phyloP scores from a whole-genome alignment of 805 yeast genomes.

The Sugiyamaella lignohabitans region DNA sequence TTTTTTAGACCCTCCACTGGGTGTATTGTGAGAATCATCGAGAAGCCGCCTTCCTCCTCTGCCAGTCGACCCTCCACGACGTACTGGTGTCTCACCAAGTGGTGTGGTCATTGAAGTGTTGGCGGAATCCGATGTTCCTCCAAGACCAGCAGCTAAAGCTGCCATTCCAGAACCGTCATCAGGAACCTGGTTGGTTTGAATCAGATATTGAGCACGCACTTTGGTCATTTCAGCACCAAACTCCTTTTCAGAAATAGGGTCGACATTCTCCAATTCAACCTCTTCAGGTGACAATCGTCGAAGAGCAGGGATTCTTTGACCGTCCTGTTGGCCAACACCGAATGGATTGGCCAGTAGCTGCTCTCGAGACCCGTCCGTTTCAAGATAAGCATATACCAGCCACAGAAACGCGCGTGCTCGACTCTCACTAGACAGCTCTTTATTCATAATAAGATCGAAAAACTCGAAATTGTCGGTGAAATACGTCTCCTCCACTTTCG shows the following conservation, averaged over 20 bases:
- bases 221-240: constrained; percentile 40
- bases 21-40: background rate
- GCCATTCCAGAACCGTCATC: background rate
- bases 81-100: background rate
- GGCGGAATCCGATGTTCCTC: background rate
- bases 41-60: background rate
- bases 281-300: constrained; percentile 26
- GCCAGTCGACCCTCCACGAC: too few species aligned
- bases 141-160: background rate
- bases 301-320: constrained; percentile 38
- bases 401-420: constrained; percentile 74
- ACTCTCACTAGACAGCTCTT: constrained; percentile 52
- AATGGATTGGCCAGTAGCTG: constrained; percentile 55
- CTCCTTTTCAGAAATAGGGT: constrained; percentile 37
- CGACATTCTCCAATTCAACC: constrained; percentile 36
- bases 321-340: constrained; percentile 31
- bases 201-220: constrained; percentile 34
- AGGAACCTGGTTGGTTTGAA: constrained; percentile 13
- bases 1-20: background rate
- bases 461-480: constrained; percentile 43
- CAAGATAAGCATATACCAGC: constrained; percentile 75
- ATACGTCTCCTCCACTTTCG: constrained; percentile 42
- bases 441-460: constrained; percentile 66
- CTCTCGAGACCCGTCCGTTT: constrained; percentile 55
- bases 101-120: background rate